Evolutionary conservation across 2,329 filamentous ascomycete genomes (phyloP).

Genomic region (Sporothrix brunneoviolacea): DNA sequence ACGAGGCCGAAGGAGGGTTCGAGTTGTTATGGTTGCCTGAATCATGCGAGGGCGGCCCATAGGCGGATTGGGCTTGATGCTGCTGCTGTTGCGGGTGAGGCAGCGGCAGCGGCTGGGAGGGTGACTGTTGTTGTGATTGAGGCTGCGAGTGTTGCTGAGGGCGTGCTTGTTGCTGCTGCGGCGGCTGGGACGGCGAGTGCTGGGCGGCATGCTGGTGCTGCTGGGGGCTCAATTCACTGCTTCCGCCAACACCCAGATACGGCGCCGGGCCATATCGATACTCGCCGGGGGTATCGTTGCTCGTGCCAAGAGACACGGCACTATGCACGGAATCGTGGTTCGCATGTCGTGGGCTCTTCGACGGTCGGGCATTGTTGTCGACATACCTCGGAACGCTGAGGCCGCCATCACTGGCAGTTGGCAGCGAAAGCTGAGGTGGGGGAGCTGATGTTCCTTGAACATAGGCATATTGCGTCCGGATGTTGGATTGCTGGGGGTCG

Average conservation of each 20-base stretch:
- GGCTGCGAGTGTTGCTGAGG: slow-evolving; percentile 17
- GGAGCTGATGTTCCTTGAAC: slow-evolving; percentile 44
- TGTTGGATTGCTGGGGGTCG: slow-evolving; percentile 40
- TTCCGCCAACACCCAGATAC: slow-evolving; percentile 30
- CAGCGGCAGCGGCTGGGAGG: slow-evolving; percentile 11
- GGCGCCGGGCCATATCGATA: slow-evolving; percentile 50
- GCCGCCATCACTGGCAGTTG: slow-evolving; percentile 33
- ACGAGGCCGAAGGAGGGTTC: slow-evolving; percentile 19
- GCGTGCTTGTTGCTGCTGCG: neutral
- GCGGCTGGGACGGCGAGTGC: neutral
- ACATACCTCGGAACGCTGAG: slow-evolving; percentile 52
- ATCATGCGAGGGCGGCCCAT: slow-evolving; percentile 12
- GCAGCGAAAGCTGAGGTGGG: slow-evolving; percentile 42
- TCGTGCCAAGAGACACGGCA: slow-evolving; percentile 37
- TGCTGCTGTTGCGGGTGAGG: slow-evolving; percentile 16
- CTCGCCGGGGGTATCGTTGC: slow-evolving; percentile 44
- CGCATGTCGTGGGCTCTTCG: slow-evolving; percentile 50
- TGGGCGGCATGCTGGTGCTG: neutral
- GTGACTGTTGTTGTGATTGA: slow-evolving; percentile 16
- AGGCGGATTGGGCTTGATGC: slow-evolving; percentile 11
- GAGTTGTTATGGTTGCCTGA: slow-evolving; percentile 8
- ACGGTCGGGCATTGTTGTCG: slow-evolving; percentile 46
- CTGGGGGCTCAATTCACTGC: slow-evolving; percentile 29
- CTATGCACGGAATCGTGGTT: slow-evolving; percentile 49
- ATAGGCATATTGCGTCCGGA: slow-evolving; percentile 51